Evolutionary conservation across 345 rosid genomes (phyloP).

Genomic region (Lenwebbia sp.): DNA sequence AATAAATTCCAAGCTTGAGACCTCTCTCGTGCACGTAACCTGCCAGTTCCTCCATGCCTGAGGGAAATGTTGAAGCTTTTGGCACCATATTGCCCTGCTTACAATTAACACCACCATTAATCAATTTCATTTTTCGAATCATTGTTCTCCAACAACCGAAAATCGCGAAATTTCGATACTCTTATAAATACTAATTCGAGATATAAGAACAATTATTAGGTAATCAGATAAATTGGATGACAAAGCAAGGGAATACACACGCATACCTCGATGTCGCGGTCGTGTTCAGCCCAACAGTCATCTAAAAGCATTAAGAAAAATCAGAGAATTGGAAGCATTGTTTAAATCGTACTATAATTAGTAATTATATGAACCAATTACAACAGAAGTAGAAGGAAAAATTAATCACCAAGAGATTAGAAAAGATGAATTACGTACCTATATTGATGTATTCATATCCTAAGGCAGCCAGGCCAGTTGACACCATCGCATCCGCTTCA

Average conservation of each 20-base stretch:
- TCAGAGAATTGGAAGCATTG: not conserved
- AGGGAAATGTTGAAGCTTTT: conserved; percentile 29
- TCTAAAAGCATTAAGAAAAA: conserved; percentile 7
- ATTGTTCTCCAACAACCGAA: no score
- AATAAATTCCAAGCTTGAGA: conserved; percentile 41
- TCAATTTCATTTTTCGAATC: not conserved
- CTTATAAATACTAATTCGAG: not conserved
- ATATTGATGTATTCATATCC: conserved; percentile 39
- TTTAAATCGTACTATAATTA: not conserved
- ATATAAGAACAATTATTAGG: not conserved
- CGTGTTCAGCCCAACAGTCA: conserved; percentile 44
- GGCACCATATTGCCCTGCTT: conserved; percentile 30
- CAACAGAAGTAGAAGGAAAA: not conserved
- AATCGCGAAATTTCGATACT: not conserved
- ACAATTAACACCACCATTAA: not conserved
- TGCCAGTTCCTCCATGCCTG: conserved; percentile 37
- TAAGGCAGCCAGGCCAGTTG: conserved; percentile 26
- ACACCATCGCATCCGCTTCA: conserved; percentile 38
- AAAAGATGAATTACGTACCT: conserved; percentile 8
- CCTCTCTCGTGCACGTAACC: conserved; percentile 37
- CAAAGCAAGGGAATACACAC: not conserved
- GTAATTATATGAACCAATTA: not conserved
- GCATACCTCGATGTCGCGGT: conserved; percentile 21
- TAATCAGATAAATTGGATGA: not conserved
- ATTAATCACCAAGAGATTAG: not conserved